A percentile compares a stretch with the other conserved stretches of the same genome.
Conservation (phyloP, 495 filamentous ascomycete species). For the Podospora bellae-mahoneyi region DNA sequence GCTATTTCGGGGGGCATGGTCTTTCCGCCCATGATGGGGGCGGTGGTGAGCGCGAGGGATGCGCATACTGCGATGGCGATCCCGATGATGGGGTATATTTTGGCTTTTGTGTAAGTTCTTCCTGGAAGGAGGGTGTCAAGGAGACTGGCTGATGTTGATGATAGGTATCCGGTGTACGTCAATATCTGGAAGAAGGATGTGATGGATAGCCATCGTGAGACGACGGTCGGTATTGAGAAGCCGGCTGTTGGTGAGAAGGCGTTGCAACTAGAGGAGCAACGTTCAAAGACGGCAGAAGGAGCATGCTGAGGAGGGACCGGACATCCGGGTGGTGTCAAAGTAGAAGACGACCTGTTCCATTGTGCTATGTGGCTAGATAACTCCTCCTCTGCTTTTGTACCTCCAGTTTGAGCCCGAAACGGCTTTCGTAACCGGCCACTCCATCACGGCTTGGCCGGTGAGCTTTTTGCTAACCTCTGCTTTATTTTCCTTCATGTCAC, state of each 20-base stretch:
- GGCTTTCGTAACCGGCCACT: too few species aligned
- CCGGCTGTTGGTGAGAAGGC: conserved; percentile 16
- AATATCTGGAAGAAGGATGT: conserved; percentile 46
- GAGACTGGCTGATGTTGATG: conserved; percentile 29
- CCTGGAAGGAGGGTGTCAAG: not conserved
- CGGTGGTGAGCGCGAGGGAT: conserved; percentile 45
- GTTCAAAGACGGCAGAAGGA: conserved; percentile 11
- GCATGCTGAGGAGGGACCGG: not conserved
- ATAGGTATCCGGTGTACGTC: conserved; percentile 53
- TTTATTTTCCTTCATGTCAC: too few species aligned
- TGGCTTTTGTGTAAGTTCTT: conserved; percentile 39
- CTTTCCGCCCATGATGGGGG: conserved; percentile 61
- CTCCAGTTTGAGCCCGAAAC: too few species aligned
- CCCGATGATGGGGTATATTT: conserved; percentile 41
- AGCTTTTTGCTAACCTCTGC: too few species aligned
- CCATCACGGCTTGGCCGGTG: too few species aligned
- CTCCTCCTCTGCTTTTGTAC: too few species aligned
- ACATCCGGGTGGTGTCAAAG: not conserved
- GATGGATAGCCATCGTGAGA: conserved; percentile 47
- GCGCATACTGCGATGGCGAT: conserved; percentile 46
- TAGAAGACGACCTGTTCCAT: not conserved
- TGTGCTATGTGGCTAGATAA: too few species aligned
- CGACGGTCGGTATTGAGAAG: conserved; percentile 34
- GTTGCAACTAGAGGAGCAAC: conserved; percentile 22
- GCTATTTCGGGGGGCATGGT: conserved; percentile 62